phyloP scores from a whole-genome alignment of 768 basidiomycete genomes.

The Boletales sp. region DNA sequence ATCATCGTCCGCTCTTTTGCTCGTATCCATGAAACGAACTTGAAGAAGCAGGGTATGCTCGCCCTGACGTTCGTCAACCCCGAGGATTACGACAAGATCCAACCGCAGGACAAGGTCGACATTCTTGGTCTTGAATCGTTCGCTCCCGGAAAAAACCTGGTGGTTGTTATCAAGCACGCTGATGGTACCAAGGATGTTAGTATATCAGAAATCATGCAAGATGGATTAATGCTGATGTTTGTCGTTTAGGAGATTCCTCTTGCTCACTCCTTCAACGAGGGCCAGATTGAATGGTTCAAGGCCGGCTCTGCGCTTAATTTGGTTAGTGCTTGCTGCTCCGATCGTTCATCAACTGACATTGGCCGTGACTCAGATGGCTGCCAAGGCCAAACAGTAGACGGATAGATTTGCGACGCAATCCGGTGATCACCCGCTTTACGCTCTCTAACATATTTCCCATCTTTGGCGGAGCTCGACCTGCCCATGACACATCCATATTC shows the following conservation, averaged over 20 bases:
- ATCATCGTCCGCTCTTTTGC: constrained; percentile 97
- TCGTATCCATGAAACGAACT: constrained; percentile 95
- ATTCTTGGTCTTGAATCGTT: constrained; percentile 88
- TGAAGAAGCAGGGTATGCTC: constrained; percentile 99
- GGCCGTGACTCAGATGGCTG: constrained; percentile 51
- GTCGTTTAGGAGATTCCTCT: constrained; percentile 60
- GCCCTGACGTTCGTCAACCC: constrained; percentile 90
- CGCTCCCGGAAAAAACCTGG: constrained; percentile 89
- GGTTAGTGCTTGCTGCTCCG: constrained; percentile 40
- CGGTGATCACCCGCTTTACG: background rate
- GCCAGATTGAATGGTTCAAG: constrained; percentile 98
- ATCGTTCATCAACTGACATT: background rate
- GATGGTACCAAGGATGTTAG: constrained; percentile 71
- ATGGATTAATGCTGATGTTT: constrained; percentile 12
- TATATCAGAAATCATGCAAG: background rate
- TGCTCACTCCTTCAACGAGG: constrained; percentile 94
- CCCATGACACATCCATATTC: constrained; percentile 1
- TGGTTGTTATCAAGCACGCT: constrained; percentile 74
- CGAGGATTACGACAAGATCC: constrained; percentile 92
- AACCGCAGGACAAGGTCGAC: constrained; percentile 82
- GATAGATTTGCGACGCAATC: constrained; percentile 7
- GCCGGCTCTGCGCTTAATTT: constrained; percentile 92
- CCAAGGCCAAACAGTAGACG: constrained; percentile 50
- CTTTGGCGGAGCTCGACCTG: background rate
- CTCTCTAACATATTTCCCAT: constrained; percentile 1